Conservation (phyloP, 2,329 filamentous ascomycete species). For the Microthyrium microscopicum region DNA sequence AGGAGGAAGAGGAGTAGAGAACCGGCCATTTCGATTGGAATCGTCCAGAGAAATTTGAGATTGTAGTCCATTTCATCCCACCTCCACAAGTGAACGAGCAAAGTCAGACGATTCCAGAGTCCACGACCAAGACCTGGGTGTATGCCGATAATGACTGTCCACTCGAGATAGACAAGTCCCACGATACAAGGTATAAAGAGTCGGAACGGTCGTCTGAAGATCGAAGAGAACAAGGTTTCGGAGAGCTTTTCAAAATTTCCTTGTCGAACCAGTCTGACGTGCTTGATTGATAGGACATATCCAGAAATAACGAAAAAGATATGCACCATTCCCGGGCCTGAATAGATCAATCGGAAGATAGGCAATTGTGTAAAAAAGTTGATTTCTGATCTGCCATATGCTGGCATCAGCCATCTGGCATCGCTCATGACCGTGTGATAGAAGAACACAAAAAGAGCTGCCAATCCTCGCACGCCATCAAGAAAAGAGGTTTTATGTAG, state of each 20-base stretch:
- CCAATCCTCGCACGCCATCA: conserved; percentile 40
- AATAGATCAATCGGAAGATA: conserved; percentile 36
- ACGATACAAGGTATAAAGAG: conserved; percentile 12
- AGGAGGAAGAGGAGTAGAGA: conserved; percentile 41
- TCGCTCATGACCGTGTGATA: too few relatives aligned
- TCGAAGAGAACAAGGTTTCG: conserved; percentile 10
- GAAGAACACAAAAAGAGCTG: conserved; percentile 39
- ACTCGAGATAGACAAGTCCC: conserved; percentile 7
- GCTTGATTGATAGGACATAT: conserved; percentile 38
- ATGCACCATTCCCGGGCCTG: conserved; percentile 40
- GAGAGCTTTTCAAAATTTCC: conserved; percentile 16
- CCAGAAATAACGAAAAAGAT: conserved; percentile 48
- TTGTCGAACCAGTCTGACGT: conserved; percentile 11
- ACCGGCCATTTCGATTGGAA: conserved; percentile 43
- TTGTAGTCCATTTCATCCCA: conserved; percentile 27
- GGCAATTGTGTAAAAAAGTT: conserved; percentile 35
- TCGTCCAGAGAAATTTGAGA: conserved; percentile 46
- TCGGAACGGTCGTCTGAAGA: conserved; percentile 11
- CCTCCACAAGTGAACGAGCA: conserved; percentile 11
- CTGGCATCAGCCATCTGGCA: too few relatives aligned
- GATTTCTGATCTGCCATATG: conserved; percentile 35
- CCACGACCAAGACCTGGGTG: conserved; percentile 16
- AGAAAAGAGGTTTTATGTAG: conserved; percentile 39
- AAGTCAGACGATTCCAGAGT: conserved; percentile 20
- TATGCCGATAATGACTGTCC: conserved; percentile 8